phyloP scores from a whole-genome alignment of 179 eudicot species.

The Spinacia oleracea region DNA sequence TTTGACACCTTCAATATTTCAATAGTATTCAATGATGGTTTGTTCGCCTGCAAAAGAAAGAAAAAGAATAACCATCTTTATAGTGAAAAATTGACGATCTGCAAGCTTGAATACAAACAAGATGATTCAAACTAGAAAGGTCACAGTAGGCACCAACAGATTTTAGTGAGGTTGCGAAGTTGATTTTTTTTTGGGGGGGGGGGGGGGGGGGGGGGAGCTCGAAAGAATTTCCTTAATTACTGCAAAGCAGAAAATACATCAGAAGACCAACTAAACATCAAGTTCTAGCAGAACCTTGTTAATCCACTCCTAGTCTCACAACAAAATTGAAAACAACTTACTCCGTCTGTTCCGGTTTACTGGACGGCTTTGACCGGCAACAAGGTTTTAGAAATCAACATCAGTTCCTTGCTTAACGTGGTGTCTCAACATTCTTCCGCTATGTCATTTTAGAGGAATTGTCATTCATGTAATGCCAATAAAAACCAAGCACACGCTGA shows the following conservation, averaged over 20 bases:
- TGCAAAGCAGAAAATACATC: neutral
- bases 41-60: conserved; percentile 61
- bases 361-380: neutral
- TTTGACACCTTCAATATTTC: conserved; percentile 81
- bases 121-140: neutral
- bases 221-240: neutral
- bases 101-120: neutral
- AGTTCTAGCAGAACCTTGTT: neutral
- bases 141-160: neutral
- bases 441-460: neutral
- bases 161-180: neutral
- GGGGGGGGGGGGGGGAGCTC: too few species aligned
- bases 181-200: neutral
- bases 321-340: neutral
- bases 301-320: neutral
- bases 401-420: neutral
- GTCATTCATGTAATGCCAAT: neutral
- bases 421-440: neutral
- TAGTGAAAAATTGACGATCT: neutral
- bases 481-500: neutral
- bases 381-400: neutral
- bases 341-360: neutral
- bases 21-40: conserved; percentile 63
- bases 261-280: neutral
- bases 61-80: neutral